Conservation (phyloP, 495 filamentous ascomycete genomes). For the Penicillium bialowiezense region DNA sequence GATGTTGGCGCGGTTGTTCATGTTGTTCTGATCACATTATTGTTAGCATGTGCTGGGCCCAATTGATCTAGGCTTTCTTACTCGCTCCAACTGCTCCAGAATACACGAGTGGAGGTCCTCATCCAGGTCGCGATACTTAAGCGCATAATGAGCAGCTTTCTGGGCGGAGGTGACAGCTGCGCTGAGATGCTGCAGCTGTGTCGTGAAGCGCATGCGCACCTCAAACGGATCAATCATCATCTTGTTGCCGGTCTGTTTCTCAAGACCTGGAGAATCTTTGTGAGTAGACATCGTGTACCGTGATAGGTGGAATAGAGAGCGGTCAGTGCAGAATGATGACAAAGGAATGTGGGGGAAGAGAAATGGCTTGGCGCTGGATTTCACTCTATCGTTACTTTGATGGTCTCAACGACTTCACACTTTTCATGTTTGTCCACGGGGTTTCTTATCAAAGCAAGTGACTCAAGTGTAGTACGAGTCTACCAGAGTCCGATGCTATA, state of each 20-base stretch:
- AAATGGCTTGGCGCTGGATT: no score
- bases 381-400: no score
- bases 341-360: not conserved
- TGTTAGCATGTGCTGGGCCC: not conserved
- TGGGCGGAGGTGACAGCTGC: conserved; percentile 84
- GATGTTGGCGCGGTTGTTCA: conserved; percentile 97
- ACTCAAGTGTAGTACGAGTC: no score
- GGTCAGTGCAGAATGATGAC: not conserved
- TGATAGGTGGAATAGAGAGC: not conserved
- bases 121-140: conserved; percentile 87
- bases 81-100: conserved; percentile 86
- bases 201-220: conserved; percentile 94
- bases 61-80: conserved; percentile 29
- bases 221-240: conserved; percentile 94
- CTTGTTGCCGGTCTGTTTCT: conserved; percentile 5
- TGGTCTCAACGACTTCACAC: no score
- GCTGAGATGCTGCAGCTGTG: conserved; percentile 80
- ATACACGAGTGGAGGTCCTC: conserved; percentile 98
- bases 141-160: conserved; percentile 91
- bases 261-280: not conserved
- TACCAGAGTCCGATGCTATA: no score
- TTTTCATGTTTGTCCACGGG: no score
- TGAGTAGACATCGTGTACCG: not conserved
- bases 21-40: conserved; percentile 61
- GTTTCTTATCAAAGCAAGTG: no score